A percentile compares a stretch with the other conserved stretches of the same genome.
These are phyloP conservation scores for Chloromonas sp. DNA, from an alignment of 163 green algal genomes.

Conservation along the genomic window DNA sequence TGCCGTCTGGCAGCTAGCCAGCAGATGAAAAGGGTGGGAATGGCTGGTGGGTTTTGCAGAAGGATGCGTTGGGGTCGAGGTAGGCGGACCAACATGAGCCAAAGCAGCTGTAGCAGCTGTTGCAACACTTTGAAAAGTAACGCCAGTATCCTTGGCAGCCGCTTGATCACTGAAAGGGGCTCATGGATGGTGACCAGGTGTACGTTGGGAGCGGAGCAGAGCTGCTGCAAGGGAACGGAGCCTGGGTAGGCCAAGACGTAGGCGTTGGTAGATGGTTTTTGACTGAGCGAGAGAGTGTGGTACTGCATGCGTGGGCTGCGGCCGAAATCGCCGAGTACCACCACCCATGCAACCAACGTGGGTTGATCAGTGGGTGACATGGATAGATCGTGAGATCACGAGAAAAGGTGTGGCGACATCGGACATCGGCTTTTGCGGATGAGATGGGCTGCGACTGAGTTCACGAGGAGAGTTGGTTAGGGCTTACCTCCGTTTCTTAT, in stretches of 20 bases:
- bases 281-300: conserved; percentile 77
- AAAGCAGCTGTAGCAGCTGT: conserved; percentile 59
- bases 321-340: conserved; percentile 94
- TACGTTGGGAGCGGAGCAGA: conserved; percentile 31
- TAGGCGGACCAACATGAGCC: conserved; percentile 47
- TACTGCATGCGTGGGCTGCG: conserved; percentile 94
- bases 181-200: conserved; percentile 32
- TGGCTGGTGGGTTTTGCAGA: conserved; percentile 89
- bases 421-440: too few species aligned
- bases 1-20: conserved; percentile 58
- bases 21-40: conserved; percentile 80
- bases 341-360: conserved; percentile 55
- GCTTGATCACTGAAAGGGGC: conserved; percentile 7
- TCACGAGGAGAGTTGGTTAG: too few species aligned
- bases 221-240: conserved; percentile 26
- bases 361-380: too few species aligned
- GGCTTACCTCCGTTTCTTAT: too few species aligned
- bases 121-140: conserved; percentile 64
- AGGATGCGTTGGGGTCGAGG: conserved; percentile 46
- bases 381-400: too few species aligned
- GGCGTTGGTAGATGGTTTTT: conserved; percentile 39
- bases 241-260: conserved; percentile 54
- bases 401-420: too few species aligned
- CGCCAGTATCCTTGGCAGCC: conserved; percentile 41
- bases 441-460: too few species aligned